Evolutionary conservation across 139 green algal species (phyloP).

Genomic region (Astrephomene gubernaculifera): DNA sequence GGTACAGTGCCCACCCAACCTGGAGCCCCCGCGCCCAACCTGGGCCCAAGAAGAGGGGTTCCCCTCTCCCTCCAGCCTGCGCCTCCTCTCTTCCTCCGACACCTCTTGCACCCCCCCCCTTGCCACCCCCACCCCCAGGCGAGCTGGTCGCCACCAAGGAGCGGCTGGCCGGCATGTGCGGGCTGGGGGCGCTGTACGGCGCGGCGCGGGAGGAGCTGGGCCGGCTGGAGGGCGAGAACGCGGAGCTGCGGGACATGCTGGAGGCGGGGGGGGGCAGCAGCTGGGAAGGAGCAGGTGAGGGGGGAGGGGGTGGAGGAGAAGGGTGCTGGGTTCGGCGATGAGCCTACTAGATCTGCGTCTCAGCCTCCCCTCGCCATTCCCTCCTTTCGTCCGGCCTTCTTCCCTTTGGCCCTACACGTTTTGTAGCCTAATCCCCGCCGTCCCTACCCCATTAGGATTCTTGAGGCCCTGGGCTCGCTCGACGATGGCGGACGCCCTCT

Average conservation of each 20-base stretch:
- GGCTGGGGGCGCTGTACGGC: conserved; percentile 50
- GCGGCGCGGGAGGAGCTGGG: conserved; percentile 52
- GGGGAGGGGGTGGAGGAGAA: neutral
- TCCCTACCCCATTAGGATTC: conserved; percentile 11
- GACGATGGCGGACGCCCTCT: neutral
- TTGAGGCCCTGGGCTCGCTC: conserved; percentile 29
- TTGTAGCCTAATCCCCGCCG: too few relatives aligned
- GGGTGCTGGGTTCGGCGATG: too few relatives aligned
- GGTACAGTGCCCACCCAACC: too few relatives aligned
- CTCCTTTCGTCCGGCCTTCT: too few relatives aligned
- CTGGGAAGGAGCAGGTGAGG: conserved; percentile 27
- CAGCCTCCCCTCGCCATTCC: too few relatives aligned
- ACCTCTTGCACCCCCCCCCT: neutral
- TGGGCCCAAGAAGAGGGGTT: too few relatives aligned
- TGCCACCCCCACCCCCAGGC: neutral
- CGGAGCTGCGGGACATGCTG: conserved; percentile 59
- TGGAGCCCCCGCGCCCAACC: too few relatives aligned
- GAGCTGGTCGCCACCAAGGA: conserved; percentile 53
- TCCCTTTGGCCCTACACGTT: too few relatives aligned
- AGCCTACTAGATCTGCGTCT: too few relatives aligned
- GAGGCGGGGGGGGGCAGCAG: neutral
- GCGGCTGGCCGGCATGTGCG: conserved; percentile 45
- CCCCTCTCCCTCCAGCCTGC: neutral
- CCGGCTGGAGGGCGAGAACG: conserved; percentile 59
- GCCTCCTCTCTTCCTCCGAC: neutral